phyloP scores from a whole-genome alignment of 805 yeast species.

The Schwanniomyces sp. region DNA sequence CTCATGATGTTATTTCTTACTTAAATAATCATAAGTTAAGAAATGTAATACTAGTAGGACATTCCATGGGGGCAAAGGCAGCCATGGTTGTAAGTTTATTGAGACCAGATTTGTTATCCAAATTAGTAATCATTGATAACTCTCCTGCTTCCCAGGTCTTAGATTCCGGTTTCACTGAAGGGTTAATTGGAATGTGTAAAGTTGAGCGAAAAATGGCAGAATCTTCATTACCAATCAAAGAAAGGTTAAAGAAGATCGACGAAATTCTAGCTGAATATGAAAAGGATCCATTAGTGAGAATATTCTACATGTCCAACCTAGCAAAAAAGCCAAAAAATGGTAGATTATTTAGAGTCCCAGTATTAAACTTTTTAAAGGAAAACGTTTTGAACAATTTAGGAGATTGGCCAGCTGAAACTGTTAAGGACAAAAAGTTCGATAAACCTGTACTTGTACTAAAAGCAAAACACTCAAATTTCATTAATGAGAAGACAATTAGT shows the following conservation, averaged over 20 bases:
- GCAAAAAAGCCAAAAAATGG: constrained; percentile 16
- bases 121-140: constrained; percentile 50
- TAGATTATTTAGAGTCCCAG: constrained; percentile 17
- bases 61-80: constrained; percentile 63
- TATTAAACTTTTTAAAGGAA: constrained; percentile 18
- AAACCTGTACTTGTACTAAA: constrained; percentile 44
- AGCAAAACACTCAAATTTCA: constrained; percentile 43
- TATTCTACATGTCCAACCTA: constrained; percentile 40
- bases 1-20: constrained; percentile 41
- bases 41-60: constrained; percentile 41
- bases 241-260: constrained; percentile 14
- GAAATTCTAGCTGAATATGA: constrained; percentile 22
- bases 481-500: constrained; percentile 25
- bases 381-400: constrained; percentile 16
- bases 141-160: constrained; percentile 41
- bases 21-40: constrained; percentile 21
- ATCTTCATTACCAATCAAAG: constrained; percentile 18
- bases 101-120: constrained; percentile 38
- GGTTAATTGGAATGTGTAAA: constrained; percentile 40
- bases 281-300: constrained; percentile 24
- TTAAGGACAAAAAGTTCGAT: constrained; percentile 10
- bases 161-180: constrained; percentile 30
- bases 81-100: constrained; percentile 47
- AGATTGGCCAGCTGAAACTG: constrained; percentile 22
- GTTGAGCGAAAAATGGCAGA: constrained; percentile 34